phyloP scores from a whole-genome alignment of 306 rosid species.

The Vachellia pachyceras region DNA sequence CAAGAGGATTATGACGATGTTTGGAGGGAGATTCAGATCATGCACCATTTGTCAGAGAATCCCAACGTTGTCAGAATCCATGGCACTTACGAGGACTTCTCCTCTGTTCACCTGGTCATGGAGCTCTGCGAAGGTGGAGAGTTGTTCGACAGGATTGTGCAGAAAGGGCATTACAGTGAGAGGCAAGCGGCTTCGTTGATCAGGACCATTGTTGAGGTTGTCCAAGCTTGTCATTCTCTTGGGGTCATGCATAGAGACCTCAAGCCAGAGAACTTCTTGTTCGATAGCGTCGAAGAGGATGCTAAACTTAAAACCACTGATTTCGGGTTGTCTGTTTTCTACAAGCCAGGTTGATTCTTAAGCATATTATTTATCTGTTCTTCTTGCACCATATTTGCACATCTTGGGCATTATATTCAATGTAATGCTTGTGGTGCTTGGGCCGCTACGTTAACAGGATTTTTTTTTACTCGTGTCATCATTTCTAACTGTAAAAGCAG shows the following conservation, averaged over 20 bases:
- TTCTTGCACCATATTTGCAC: neutral
- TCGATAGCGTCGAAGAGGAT: conserved; percentile 54
- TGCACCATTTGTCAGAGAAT: conserved; percentile 61
- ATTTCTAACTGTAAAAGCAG: neutral
- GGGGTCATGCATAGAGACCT: conserved; percentile 71
- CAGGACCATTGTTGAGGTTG: conserved; percentile 57
- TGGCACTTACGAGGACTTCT: conserved; percentile 52
- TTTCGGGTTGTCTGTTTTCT: conserved; percentile 58
- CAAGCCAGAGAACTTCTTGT: conserved; percentile 62
- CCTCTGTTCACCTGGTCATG: conserved; percentile 60
- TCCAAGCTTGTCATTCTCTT: conserved; percentile 60
- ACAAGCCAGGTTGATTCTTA: conserved; percentile 52
- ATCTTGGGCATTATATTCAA: neutral
- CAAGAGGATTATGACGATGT: conserved; percentile 65
- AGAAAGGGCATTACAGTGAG: conserved; percentile 64
- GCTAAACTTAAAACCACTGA: conserved; percentile 63
- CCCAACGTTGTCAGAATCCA: conserved; percentile 53
- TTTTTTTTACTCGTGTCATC: neutral
- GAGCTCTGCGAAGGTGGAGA: conserved; percentile 64
- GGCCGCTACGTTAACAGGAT: neutral
- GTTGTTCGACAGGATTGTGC: conserved; percentile 59
- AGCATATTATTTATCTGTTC: neutral
- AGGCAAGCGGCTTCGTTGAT: conserved; percentile 53
- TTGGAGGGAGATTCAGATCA: conserved; percentile 71
- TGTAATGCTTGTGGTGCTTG: neutral